A percentile compares a stretch with the other conserved stretches of the same genome.
Conservation (phyloP, 78 protist species). For the Polysphondylium violaceum region DNA sequence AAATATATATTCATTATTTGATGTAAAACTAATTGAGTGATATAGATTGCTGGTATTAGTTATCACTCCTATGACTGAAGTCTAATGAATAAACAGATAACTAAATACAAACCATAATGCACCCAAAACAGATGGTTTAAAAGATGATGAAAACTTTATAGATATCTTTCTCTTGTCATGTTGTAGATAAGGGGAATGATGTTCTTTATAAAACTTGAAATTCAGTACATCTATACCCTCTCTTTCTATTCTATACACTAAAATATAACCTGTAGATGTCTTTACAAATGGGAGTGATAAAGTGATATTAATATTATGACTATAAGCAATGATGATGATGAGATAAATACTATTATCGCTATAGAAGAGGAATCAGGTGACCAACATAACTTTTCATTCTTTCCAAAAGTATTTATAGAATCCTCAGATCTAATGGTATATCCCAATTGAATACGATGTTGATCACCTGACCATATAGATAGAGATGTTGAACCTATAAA, state of each 20-base stretch:
- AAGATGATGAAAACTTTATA: conserved; percentile 67
- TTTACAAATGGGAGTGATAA: background rate
- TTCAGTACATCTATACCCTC: conserved; percentile 31
- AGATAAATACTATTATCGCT: conserved; percentile 56
- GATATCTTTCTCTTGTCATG: conserved; percentile 24
- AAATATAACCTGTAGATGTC: conserved; percentile 63
- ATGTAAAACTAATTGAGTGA: conserved; percentile 22
- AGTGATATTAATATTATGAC: background rate
- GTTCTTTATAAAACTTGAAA: conserved; percentile 36
- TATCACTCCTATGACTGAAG: background rate
- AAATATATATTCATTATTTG: conserved; percentile 53
- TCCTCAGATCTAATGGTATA: conserved; percentile 42
- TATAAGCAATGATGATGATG: background rate
- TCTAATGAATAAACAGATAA: background rate
- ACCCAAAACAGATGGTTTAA: conserved; percentile 36
- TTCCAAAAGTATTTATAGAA: conserved; percentile 57
- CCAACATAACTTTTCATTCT: conserved; percentile 40
- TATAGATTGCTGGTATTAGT: background rate
- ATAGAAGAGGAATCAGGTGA: conserved; percentile 75
- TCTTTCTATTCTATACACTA: conserved; percentile 58
- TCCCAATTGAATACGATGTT: conserved; percentile 61
- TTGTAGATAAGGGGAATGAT: conserved; percentile 34
- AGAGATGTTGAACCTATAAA: conserved; percentile 11
- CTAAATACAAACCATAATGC: conserved; percentile 26
- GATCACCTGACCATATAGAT: conserved; percentile 71